Base-by-base conservation (phyloP, 495 filamentous ascomycete genomes). In the Hypoxylon subgilvum region DNA sequence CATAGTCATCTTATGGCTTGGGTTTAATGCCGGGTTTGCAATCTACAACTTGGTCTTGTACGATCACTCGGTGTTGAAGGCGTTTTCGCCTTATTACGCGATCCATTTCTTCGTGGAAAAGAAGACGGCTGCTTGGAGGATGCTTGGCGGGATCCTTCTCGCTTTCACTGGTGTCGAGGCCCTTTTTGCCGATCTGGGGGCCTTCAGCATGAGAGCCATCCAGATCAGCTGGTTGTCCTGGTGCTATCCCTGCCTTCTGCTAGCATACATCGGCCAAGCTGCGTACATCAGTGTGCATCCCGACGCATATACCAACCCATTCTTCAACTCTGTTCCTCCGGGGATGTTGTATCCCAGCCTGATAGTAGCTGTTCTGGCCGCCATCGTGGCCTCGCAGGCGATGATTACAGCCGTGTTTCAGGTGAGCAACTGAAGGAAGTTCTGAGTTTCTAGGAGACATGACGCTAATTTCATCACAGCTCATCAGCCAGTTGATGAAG, bases 141-240 rank as follows among this genome's bases (percentile, higher is more conserved):
- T 77, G 57, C 79, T 91, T 16, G 88, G 88, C 45, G 88, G 87
- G 4, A 83, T 88, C 18, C 59, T 91, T 6, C 81, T 91, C 2
- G 82, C 86, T 0, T 90, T 90, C 45, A 90, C 87, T 6, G 87
- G 87, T 10, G 85, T 88, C 12, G 88, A 91, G 67, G 87, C 88
- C 7, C 74, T 91, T 12, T 91, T 89, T 60, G 88, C 88, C 4
- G 88, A 91, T 57, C 69, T 91, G 3, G 88, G 88, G 42, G 86
- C 88, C 22, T 90, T 90, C 68, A 77, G 74, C 60, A 70, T 74
- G 42, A 69, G 79, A 42, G 82, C 88, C 28, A 81, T 88, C 47
- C 83, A 88, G 61, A 65, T 89, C 14, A 84, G 80, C 40, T 88
- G 87, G 88, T 63, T 88, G 30, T 74, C 73, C 52, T 83, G 81